Evolutionary conservation across 2,329 filamentous ascomycete species (phyloP).

Genomic region (Nemania abortiva): DNA sequence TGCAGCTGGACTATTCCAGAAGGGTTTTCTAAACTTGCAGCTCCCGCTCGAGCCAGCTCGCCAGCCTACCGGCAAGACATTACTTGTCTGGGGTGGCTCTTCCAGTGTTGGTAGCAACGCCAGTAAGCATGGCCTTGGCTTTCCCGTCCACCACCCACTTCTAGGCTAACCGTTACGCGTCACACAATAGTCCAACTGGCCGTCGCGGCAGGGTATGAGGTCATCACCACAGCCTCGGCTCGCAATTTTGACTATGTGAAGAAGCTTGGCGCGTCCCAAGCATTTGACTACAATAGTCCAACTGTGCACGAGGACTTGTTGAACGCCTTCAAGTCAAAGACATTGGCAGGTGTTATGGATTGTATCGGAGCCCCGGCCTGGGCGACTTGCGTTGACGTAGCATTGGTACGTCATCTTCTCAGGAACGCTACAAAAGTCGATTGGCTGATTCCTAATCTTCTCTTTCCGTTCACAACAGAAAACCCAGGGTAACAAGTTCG

Average conservation of each 20-base stretch:
- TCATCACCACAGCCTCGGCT: constrained; percentile 27
- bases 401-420: constrained; percentile 1
- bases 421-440: not conserved
- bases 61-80: constrained; percentile 30
- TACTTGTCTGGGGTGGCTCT: constrained; percentile 49
- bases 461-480: constrained; percentile 31
- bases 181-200: constrained; percentile 28
- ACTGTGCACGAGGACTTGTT: constrained; percentile 9
- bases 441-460: constrained; percentile 24
- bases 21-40: constrained; percentile 17
- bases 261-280: constrained; percentile 28
- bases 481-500: constrained; percentile 43
- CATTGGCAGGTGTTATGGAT: constrained; percentile 30
- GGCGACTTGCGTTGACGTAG: constrained; percentile 46
- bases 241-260: constrained; percentile 29
- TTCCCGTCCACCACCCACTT: not conserved
- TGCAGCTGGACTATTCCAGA: constrained; percentile 15
- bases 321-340: constrained; percentile 8
- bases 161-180: constrained; percentile 12
- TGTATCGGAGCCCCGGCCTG: constrained; percentile 44
- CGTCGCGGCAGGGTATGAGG: constrained; percentile 29
- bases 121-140: constrained; percentile 15
- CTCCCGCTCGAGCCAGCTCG: constrained; percentile 30
- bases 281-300: constrained; percentile 25
- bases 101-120: constrained; percentile 30